A percentile compares a stretch with the other conserved stretches of the same genome.
These are phyloP conservation scores for Syzygium jambos DNA, from an alignment of 345 rosid genomes.

Conservation along the genomic window DNA sequence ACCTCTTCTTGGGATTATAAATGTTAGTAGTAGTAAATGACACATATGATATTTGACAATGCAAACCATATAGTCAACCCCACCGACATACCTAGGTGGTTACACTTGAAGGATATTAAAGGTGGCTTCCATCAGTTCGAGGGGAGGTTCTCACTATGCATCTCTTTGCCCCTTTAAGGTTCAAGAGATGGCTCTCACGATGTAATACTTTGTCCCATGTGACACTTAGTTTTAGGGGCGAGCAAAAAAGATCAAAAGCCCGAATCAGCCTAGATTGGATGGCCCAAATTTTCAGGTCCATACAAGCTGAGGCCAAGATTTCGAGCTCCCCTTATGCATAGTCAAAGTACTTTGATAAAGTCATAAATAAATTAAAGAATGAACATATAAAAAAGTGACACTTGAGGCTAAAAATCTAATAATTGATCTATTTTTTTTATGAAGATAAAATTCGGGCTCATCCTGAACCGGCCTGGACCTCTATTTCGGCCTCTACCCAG, in stretches of 20 bases:
- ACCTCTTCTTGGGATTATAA: too few species aligned
- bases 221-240: background rate
- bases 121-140: too few species aligned
- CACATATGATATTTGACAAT: too few species aligned
- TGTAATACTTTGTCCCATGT: background rate
- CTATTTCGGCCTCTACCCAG: background rate
- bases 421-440: background rate
- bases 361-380: background rate
- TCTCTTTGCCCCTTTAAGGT: too few species aligned
- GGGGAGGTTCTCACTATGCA: too few species aligned
- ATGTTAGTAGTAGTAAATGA: too few species aligned
- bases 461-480: background rate
- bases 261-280: rapidly evolving
- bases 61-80: too few species aligned
- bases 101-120: too few species aligned
- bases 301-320: background rate
- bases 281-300: background rate
- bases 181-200: too few species aligned
- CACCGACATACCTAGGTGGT: too few species aligned
- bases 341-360: background rate
- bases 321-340: background rate
- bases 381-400: background rate
- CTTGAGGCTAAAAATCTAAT: background rate
- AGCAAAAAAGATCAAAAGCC: background rate
- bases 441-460: background rate